Evolutionary conservation across 768 basidiomycete genomes (phyloP), one percentile per base, ranked within the genome.

Genomic region (Multifurca ochricompacta): DNA sequence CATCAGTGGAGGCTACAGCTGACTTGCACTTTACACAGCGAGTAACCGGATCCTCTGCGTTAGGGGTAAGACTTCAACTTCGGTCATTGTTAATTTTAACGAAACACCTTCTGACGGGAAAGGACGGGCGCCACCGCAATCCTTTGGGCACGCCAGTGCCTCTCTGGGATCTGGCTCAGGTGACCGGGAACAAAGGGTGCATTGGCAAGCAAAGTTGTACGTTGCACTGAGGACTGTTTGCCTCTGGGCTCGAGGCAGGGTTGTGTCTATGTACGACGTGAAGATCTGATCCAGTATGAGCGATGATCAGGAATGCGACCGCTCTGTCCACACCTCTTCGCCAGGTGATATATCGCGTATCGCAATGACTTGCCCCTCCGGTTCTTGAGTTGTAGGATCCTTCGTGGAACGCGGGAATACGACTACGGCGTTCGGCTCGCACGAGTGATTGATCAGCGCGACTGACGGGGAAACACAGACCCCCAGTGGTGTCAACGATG

Each of bases 371-470:
- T 87, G 78, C 80, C 92, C 77, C 27, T 79, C 56, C 0, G 87
- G 81, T 64, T 85, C 84, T 25, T 74, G 68, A 18, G 53, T 62
- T 0, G 62, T 54, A 1, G 68, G 61, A 13, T 66, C 57, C 11
- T 63, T 66, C 4, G 73, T 66, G 3, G 74, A 66, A 4, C 80
- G 74, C 45, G 94, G 93, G 64, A 95, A 97, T 3, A 97, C 89
- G n/a, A 94, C 78, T 30, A 85, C 89, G 0, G 87, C 91, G 64
- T 96, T 94, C 0, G 91, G 90, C 19, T 80, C 76, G 64, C 92
- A 94, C 0, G 87, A 87, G 64, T 97, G 93, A 64, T 96, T 96
- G 53, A 87, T 77, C 10, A 96, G 72, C 0, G 93, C 93, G 4
- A 85, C 70, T 0, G 78, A 63, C 0, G 94, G 93, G 0, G 89